phyloP scores from a whole-genome alignment of 2,329 filamentous ascomycete genomes.

The Pestalotiopsis sp. region DNA sequence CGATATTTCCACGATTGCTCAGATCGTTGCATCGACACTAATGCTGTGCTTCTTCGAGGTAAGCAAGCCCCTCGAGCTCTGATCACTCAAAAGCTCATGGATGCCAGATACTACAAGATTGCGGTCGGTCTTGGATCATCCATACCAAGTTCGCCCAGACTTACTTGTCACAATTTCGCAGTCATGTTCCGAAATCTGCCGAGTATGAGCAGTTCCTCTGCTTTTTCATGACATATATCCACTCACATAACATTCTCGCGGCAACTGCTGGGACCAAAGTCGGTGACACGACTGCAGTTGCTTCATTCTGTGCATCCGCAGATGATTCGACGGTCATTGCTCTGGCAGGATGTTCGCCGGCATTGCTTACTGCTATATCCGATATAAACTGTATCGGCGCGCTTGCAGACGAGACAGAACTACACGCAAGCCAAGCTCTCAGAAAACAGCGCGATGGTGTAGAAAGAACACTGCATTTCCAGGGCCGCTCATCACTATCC shows the following conservation, averaged over 20 bases:
- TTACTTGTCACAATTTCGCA: neutral
- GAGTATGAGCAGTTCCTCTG: neutral
- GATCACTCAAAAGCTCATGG: neutral
- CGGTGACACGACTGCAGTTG: neutral
- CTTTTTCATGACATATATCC: neutral
- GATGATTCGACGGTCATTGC: neutral
- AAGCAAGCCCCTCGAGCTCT: neutral
- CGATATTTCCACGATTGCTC: neutral
- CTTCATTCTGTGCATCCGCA: neutral
- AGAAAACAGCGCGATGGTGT: neutral
- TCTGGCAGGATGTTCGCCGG: neutral
- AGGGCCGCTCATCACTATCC: neutral
- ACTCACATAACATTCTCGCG: neutral
- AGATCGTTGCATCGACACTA: neutral
- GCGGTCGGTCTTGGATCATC: neutral
- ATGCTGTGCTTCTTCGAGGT: slow-evolving; percentile 2
- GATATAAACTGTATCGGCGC: neutral
- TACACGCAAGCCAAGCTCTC: neutral
- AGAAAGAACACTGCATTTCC: neutral
- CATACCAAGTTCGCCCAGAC: neutral
- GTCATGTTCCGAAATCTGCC: neutral
- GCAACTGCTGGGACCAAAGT: neutral
- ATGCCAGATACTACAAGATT: neutral
- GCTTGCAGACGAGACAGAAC: neutral
- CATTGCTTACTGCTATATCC: neutral